phyloP scores from a whole-genome alignment of 768 basidiomycete species.

The Naematelia encephala region DNA sequence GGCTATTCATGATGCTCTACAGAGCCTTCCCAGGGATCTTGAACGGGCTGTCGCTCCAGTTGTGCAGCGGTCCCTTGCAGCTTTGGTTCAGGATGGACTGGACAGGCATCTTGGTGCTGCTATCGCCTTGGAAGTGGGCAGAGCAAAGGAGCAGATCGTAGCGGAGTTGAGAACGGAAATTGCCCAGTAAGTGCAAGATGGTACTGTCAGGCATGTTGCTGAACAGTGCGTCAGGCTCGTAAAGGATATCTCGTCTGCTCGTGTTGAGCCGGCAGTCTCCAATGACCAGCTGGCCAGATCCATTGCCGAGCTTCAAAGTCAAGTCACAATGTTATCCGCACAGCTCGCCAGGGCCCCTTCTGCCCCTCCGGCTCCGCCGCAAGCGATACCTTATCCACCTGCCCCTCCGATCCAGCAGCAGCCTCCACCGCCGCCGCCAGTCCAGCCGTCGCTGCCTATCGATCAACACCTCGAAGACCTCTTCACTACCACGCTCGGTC shows the following conservation, averaged over 20 bases:
- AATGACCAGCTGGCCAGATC: conserved; percentile 25
- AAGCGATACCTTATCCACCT: conserved; percentile 3
- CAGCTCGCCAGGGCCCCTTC: conserved; percentile 23
- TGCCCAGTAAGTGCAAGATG: conserved; percentile 31
- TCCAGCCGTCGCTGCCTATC: neutral
- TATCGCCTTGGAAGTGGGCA: conserved; percentile 12
- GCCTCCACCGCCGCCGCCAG: conserved; percentile 1
- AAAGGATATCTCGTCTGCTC: conserved; percentile 30
- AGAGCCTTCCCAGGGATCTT: conserved; percentile 23
- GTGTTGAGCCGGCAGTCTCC: neutral
- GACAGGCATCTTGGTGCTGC: conserved; percentile 30
- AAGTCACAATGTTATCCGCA: conserved; percentile 29
- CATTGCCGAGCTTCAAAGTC: conserved; percentile 26
- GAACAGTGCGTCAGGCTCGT: conserved; percentile 24
- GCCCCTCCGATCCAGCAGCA: conserved; percentile 2
- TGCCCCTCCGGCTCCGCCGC: conserved; percentile 4
- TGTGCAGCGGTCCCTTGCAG: conserved; percentile 20
- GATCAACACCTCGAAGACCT: conserved; percentile 34
- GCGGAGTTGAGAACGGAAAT: conserved; percentile 41
- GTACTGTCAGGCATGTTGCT: neutral
- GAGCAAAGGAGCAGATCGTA: conserved; percentile 30
- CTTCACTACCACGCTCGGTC: conserved; percentile 33
- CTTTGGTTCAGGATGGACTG: conserved; percentile 22
- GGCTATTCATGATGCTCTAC: conserved; percentile 20
- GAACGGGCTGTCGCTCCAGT: conserved; percentile 26